Conservation (phyloP, 164 flowering plant species). For the Annona squamosa region DNA sequence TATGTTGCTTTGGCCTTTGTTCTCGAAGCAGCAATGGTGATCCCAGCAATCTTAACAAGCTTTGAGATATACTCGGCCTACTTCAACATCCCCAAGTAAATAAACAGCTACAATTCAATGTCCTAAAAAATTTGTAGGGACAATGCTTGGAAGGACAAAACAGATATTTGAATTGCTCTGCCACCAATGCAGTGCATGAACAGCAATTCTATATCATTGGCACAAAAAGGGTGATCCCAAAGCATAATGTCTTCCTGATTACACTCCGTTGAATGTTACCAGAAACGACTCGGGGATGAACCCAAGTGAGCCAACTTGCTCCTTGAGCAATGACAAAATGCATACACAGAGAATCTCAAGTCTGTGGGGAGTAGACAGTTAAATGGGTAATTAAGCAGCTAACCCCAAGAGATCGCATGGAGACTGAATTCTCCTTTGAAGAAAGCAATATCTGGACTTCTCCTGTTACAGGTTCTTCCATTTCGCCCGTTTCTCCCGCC, state of each 20-base stretch:
- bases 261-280: too few relatives aligned
- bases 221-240: background rate
- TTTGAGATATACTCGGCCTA: slow-evolving; percentile 62
- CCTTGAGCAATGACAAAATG: background rate
- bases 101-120: background rate
- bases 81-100: background rate
- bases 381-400: slow-evolving; percentile 15
- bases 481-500: slow-evolving; percentile 67
- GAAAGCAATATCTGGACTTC: slow-evolving; percentile 81
- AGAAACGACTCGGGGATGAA: too few relatives aligned
- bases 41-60: slow-evolving; percentile 87
- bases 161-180: background rate
- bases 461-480: slow-evolving; percentile 71
- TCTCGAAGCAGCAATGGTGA: slow-evolving; percentile 90
- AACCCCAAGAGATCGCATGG: slow-evolving; percentile 89
- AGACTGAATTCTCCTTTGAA: slow-evolving; percentile 76
- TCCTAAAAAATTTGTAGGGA: background rate
- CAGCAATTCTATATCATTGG: background rate
- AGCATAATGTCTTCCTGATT: background rate
- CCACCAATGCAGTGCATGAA: background rate
- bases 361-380: background rate
- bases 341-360: background rate
- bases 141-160: background rate
- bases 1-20: slow-evolving; percentile 98
- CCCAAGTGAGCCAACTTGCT: background rate